These are phyloP conservation scores for Calamus simplicifolius DNA, from an alignment of 176 grass and related monocot species.

Conservation along the genomic window DNA sequence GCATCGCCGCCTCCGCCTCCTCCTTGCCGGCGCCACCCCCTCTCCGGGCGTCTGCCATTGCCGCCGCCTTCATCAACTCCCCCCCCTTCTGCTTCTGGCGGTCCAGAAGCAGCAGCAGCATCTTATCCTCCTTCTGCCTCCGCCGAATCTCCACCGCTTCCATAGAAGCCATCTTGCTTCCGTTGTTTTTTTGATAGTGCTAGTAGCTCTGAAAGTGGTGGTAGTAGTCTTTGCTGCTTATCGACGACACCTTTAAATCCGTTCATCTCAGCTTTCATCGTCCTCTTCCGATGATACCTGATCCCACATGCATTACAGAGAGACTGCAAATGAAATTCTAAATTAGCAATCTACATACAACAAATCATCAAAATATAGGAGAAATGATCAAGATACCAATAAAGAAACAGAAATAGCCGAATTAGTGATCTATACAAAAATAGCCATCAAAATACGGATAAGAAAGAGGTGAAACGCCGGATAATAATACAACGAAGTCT, in stretches of 20 bases:
- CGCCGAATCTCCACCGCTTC: neutral
- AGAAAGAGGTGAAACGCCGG: too few relatives aligned
- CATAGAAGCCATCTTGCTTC: neutral
- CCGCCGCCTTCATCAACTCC: neutral
- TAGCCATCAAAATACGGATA: too few relatives aligned
- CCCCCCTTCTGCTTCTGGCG: neutral
- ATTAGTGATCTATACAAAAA: too few relatives aligned
- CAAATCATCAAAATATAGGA: too few relatives aligned
- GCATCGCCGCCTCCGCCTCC: slow-evolving; percentile 13
- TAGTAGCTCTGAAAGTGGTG: too few relatives aligned
- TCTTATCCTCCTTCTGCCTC: slow-evolving; percentile 12
- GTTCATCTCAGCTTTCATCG: neutral
- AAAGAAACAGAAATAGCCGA: too few relatives aligned
- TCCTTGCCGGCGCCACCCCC: neutral
- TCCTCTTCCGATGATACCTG: slow-evolving; percentile 37
- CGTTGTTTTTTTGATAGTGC: too few relatives aligned
- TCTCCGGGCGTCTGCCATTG: neutral
- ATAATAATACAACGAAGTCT: too few relatives aligned
- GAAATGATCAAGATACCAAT: too few relatives aligned
- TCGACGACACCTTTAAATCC: neutral
- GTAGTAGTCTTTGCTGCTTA: neutral
- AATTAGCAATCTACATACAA: too few relatives aligned
- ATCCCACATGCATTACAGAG: slow-evolving; percentile 53
- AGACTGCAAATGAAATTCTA: slow-evolving; percentile 8
- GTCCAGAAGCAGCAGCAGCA: slow-evolving; percentile 11